Evolutionary conservation across 202 grass and related monocot genomes (phyloP).

Genomic region (Panicum virgatum): DNA sequence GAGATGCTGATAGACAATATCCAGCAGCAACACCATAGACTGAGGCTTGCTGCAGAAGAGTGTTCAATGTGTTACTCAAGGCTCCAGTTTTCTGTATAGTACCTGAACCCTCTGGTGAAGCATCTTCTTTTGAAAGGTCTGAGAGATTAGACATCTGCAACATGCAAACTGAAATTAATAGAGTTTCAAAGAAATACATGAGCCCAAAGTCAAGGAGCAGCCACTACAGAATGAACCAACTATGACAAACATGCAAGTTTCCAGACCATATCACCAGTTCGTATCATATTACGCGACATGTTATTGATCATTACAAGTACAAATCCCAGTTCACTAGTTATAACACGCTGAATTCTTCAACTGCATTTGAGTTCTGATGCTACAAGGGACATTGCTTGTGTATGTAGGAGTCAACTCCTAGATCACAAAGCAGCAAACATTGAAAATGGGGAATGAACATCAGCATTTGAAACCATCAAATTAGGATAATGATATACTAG

Average conservation of each 20-base stretch:
- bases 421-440: too few relatives aligned
- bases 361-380: neutral
- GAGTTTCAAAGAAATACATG: neutral
- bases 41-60: conserved; percentile 63
- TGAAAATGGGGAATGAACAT: too few relatives aligned
- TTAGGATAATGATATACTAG: too few relatives aligned
- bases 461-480: too few relatives aligned
- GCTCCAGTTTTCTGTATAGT: conserved; percentile 42
- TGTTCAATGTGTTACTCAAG: conserved; percentile 48
- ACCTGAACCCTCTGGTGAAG: conserved; percentile 33
- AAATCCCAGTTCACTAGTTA: neutral
- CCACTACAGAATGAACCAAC: conserved; percentile 21
- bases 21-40: conserved; percentile 82
- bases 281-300: neutral
- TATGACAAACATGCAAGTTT: neutral
- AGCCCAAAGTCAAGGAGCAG: neutral
- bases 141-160: conserved; percentile 63
- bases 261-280: neutral
- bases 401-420: too few relatives aligned
- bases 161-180: conserved; percentile 24
- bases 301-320: neutral
- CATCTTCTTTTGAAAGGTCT: conserved; percentile 41
- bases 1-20: conserved; percentile 76
- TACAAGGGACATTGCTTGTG: neutral
- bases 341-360: neutral